Percentiles rank a stretch among this genome's conserved stretches.
phyloP scores from a whole-genome alignment of 176 grass and related monocot genomes.

The Echinochloa phyllopogon region DNA sequence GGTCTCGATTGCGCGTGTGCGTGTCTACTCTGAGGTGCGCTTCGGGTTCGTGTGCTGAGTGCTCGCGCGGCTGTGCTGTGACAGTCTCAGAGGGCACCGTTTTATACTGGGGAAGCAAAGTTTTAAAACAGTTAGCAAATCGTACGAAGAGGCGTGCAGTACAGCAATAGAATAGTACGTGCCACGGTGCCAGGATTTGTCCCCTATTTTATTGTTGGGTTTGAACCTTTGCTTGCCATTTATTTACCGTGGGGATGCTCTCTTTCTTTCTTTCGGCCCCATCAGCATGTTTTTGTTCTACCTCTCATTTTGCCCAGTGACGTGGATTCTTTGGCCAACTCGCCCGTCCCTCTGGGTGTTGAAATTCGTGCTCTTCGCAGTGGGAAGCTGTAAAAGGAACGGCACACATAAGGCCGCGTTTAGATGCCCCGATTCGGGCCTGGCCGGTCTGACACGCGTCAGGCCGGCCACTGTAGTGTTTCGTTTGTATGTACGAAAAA shows the following conservation, averaged over 20 bases:
- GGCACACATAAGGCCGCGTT: too few relatives aligned
- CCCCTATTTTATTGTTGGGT: constrained; percentile 15
- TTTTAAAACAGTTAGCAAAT: constrained; percentile 7
- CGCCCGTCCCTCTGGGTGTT: background rate
- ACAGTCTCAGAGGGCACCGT: constrained; percentile 20
- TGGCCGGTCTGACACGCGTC: too few relatives aligned
- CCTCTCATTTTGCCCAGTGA: background rate
- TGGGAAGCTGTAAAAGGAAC: too few relatives aligned
- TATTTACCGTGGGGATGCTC: constrained; percentile 1
- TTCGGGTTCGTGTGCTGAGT: background rate
- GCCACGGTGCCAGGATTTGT: constrained; percentile 13
- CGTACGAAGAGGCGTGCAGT: background rate
- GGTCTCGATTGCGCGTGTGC: constrained; percentile 38
- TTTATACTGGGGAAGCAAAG: constrained; percentile 45
- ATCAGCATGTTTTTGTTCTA: background rate
- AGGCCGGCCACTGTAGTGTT: too few relatives aligned
- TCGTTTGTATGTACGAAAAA: too few relatives aligned
- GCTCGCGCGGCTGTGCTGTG: constrained; percentile 21
- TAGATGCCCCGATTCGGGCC: too few relatives aligned
- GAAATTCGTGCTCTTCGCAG: too few relatives aligned
- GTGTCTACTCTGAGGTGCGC: background rate
- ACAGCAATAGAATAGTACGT: background rate
- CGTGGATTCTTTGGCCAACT: background rate
- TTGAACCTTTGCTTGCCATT: background rate
- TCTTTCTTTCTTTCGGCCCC: background rate